A percentile compares a stretch with the other conserved stretches of the same genome.
Conservation (phyloP, 176 grass and related monocot genomes). For the Oryza punctata region DNA sequence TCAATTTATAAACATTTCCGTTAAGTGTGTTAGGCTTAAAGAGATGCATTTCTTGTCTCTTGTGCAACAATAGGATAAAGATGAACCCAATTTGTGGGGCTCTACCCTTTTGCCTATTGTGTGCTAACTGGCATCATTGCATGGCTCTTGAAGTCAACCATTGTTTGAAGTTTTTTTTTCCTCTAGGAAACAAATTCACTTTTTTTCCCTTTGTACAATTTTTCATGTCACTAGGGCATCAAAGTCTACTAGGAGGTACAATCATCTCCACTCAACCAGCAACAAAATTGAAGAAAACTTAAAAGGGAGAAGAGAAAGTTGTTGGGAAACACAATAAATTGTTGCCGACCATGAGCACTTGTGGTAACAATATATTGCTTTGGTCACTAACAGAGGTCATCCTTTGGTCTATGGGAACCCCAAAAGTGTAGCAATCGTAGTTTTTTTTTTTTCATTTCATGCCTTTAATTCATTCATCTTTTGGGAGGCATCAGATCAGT, state of each 20-base stretch:
- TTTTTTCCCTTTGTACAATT: background rate
- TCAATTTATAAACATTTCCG: conserved; percentile 19
- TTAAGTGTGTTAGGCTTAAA: conserved; percentile 38
- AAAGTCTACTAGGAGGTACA: conserved; percentile 36
- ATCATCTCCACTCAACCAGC: conserved; percentile 25
- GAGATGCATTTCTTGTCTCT: conserved; percentile 30
- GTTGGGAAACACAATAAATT: conserved; percentile 33
- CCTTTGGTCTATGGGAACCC: conserved; percentile 11
- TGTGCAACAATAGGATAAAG: conserved; percentile 31
- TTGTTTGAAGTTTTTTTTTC: background rate
- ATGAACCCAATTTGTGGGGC: conserved; percentile 18
- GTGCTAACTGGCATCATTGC: conserved; percentile 42
- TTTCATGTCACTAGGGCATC: conserved; percentile 19
- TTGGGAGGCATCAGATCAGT: background rate
- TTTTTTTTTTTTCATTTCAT: background rate
- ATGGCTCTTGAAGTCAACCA: conserved; percentile 39
- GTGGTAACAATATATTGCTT: conserved; percentile 21
- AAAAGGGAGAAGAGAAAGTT: conserved; percentile 13
- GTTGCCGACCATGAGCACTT: conserved; percentile 43
- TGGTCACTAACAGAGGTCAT: conserved; percentile 20
- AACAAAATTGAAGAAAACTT: conserved; percentile 7
- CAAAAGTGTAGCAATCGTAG: conserved; percentile 32
- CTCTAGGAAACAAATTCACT: background rate
- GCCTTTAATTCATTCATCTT: background rate
- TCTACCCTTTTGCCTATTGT: conserved; percentile 30